phyloP scores from a whole-genome alignment of 2,329 filamentous ascomycete species.

The Plenodomus lindquistii region DNA sequence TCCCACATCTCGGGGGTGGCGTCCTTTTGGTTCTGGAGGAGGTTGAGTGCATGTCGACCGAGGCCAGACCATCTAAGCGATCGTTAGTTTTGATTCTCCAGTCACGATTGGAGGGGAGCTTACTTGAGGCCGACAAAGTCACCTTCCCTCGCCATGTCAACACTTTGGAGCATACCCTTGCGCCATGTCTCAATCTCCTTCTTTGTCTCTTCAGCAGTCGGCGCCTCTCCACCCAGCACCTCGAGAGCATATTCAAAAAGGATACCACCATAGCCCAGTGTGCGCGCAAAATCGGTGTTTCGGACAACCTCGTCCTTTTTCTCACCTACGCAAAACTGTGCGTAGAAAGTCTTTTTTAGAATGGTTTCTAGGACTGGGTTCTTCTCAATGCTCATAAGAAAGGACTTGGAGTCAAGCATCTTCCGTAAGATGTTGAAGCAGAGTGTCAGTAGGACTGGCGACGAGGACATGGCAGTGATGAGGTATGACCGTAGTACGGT shows the following conservation, averaged over 20 bases:
- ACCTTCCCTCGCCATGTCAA: conserved; percentile 57
- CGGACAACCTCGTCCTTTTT: conserved; percentile 67
- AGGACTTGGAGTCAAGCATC: conserved; percentile 70
- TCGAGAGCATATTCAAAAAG: conserved; percentile 85
- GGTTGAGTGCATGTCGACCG: conserved; percentile 70
- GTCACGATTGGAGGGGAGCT: conserved; percentile 8
- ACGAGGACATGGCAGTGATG: conserved; percentile 72
- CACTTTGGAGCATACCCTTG: conserved; percentile 73
- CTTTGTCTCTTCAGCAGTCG: conserved; percentile 56
- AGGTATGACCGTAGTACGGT: conserved; percentile 70
- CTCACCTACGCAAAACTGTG: conserved; percentile 88
- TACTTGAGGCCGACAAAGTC: conserved; percentile 61
- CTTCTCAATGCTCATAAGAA: conserved; percentile 71
- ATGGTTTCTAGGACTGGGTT: conserved; percentile 72
- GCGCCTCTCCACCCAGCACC: conserved; percentile 68
- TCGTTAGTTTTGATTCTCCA: conserved; percentile 15
- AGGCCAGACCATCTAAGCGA: conserved; percentile 73
- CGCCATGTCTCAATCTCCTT: conserved; percentile 73
- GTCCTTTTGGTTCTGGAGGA: conserved; percentile 64
- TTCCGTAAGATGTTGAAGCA: conserved; percentile 69
- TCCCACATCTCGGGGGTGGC: conserved; percentile 67
- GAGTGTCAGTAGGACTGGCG: conserved; percentile 68
- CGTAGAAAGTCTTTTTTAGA: conserved; percentile 83
- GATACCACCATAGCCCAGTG: conserved; percentile 81
- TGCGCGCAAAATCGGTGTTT: conserved; percentile 66